phyloP scores from a whole-genome alignment of 352 stramenopile species.

The Salisapilia sapeloensis region DNA sequence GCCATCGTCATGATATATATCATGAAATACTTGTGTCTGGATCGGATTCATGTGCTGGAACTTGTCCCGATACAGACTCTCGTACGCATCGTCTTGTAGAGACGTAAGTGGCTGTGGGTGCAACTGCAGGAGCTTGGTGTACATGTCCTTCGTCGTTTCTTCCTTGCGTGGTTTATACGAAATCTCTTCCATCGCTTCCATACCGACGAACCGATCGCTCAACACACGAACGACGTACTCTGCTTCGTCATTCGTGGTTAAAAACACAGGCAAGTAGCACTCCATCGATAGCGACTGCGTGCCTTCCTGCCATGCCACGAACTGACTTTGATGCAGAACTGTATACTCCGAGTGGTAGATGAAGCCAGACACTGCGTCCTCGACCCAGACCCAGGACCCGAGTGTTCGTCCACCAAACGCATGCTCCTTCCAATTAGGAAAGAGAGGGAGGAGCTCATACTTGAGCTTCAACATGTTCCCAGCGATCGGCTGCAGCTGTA shows the following conservation, averaged over 20 bases:
- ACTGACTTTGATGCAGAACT: conserved; percentile 68
- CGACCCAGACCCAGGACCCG: conserved; percentile 96
- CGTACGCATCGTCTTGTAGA: conserved; percentile 83
- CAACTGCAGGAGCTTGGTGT: conserved; percentile 86
- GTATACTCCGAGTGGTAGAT: conserved; percentile 92
- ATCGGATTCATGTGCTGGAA: conserved; percentile 88
- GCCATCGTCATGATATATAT: conserved; percentile 92
- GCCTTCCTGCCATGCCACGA: conserved; percentile 41
- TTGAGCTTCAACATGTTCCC: conserved; percentile 86
- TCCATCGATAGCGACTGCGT: conserved; percentile 73
- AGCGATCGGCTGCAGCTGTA: conserved; percentile 91
- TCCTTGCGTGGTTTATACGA: conserved; percentile 26
- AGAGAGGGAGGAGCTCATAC: conserved; percentile 59
- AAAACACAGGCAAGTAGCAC: conserved; percentile 93
- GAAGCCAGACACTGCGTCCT: conserved; percentile 84
- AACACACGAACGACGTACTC: conserved; percentile 91
- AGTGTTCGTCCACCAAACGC: conserved; percentile 34
- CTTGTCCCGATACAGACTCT: conserved; percentile 80
- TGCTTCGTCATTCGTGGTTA: conserved; percentile 73
- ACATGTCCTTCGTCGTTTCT: conserved; percentile 27
- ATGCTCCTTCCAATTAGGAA: conserved; percentile 50
- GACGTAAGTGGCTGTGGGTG: conserved; percentile 89
- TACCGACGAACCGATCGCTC: conserved; percentile 94
- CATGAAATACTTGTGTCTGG: conserved; percentile 97
- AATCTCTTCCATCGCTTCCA: conserved; percentile 80